A percentile compares a stretch with the other conserved stretches of the same genome.
phyloP scores from a whole-genome alignment of 495 filamentous ascomycete species.

The Penicillium soppii region DNA sequence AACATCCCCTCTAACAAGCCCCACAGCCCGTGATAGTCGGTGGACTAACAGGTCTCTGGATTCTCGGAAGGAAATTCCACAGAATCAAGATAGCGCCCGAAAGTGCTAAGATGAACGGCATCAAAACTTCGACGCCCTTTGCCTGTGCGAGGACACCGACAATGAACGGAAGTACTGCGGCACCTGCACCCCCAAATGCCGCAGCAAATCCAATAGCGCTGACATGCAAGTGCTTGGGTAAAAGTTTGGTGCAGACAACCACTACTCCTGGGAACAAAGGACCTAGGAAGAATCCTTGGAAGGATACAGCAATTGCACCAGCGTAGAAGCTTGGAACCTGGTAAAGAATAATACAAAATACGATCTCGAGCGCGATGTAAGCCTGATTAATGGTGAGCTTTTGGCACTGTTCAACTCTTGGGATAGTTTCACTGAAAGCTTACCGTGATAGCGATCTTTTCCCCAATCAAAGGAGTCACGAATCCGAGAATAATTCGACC shows the following conservation, averaged over 20 bases:
- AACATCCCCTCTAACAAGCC: neutral
- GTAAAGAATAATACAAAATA: constrained; percentile 58
- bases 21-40: neutral
- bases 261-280: constrained; percentile 69
- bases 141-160: constrained; percentile 78
- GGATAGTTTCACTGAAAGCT: constrained; percentile 1
- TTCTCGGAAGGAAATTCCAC: constrained; percentile 4
- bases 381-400: constrained; percentile 16
- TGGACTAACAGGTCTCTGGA: neutral
- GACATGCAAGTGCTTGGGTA: constrained; percentile 74
- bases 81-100: constrained; percentile 48
- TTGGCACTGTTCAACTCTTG: neutral
- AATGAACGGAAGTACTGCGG: constrained; percentile 74
- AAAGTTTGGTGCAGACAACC: constrained; percentile 71
- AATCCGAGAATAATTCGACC: constrained; percentile 59
- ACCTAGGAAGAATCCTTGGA: constrained; percentile 68
- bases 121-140: constrained; percentile 70
- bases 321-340: constrained; percentile 68
- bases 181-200: constrained; percentile 75
- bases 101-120: constrained; percentile 68
- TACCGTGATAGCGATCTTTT: constrained; percentile 53
- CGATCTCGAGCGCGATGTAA: constrained; percentile 50
- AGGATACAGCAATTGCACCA: constrained; percentile 60
- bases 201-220: constrained; percentile 76
- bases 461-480: constrained; percentile 56